Conservation (phyloP, 106 monocot species). For the Amphibolis antarctica region DNA sequence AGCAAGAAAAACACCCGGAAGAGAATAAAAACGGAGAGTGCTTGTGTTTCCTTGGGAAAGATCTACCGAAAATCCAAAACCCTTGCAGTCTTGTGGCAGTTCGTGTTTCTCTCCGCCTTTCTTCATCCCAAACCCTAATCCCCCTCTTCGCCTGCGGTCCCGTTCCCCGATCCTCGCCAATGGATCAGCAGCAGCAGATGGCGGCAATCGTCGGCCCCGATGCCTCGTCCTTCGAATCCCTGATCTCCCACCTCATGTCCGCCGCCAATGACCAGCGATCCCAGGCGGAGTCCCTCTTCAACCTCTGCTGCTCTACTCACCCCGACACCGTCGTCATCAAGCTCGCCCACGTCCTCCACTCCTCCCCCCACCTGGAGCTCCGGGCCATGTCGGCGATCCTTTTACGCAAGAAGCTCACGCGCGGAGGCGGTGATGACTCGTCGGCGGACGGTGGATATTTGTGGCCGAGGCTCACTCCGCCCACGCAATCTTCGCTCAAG, state of each 20-base stretch:
- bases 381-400: conserved; percentile 82
- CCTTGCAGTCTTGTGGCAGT: too few species aligned
- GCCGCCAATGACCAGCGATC: conserved; percentile 68
- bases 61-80: too few species aligned
- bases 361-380: conserved; percentile 51
- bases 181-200: conserved; percentile 37
- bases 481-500: conserved; percentile 5
- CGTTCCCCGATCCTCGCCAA: background rate
- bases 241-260: conserved; percentile 60
- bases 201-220: conserved; percentile 38
- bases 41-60: too few species aligned
- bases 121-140: background rate
- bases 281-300: conserved; percentile 69
- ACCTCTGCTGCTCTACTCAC: conserved; percentile 48
- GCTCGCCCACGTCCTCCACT: conserved; percentile 49
- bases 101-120: background rate
- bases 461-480: conserved; percentile 4
- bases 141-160: background rate
- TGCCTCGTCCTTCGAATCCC: conserved; percentile 40
- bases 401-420: conserved; percentile 65
- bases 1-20: too few species aligned
- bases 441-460: background rate
- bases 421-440: background rate
- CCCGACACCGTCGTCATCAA: conserved; percentile 54
- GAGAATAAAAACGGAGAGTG: too few species aligned